These are phyloP conservation scores for Aspergillus quadricinctus DNA, from an alignment of 2,329 filamentous ascomycete genomes.

Conservation along the genomic window DNA sequence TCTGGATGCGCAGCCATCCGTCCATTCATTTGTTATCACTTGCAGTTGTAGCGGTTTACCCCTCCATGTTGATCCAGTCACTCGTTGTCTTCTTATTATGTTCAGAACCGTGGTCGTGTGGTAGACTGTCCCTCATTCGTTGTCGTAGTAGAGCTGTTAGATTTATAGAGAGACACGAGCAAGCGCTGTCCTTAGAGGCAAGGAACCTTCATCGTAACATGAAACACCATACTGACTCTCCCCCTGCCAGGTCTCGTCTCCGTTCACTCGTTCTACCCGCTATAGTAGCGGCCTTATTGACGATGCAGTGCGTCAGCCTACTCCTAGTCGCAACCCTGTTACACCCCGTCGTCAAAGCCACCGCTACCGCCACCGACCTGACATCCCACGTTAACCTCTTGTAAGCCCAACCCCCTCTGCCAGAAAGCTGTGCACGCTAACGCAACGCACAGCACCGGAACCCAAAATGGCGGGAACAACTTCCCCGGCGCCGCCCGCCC, in stretches of 20 bases:
- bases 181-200: not conserved
- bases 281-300: conserved; percentile 1
- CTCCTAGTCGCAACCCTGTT: conserved; percentile 14
- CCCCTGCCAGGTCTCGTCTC: not conserved
- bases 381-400: conserved; percentile 27
- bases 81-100: not conserved
- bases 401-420: conserved; percentile 16
- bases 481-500: conserved; percentile 41
- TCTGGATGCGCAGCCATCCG: not conserved
- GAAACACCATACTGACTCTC: not conserved
- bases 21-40: not conserved
- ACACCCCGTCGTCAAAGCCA: conserved; percentile 7
- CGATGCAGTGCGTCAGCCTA: conserved; percentile 8
- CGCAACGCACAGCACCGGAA: conserved; percentile 20
- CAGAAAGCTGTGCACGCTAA: conserved; percentile 12
- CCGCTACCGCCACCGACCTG: conserved; percentile 14
- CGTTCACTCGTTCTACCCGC: not conserved
- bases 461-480: conserved; percentile 37
- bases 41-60: not conserved
- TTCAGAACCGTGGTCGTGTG: not conserved
- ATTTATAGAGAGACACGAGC: not conserved
- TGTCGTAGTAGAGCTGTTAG: not conserved
- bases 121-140: not conserved
- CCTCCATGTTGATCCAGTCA: not conserved
- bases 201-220: not conserved